Base-by-base conservation (phyloP, 2,329 filamentous ascomycete species). In the Alternaria sp. region DNA sequence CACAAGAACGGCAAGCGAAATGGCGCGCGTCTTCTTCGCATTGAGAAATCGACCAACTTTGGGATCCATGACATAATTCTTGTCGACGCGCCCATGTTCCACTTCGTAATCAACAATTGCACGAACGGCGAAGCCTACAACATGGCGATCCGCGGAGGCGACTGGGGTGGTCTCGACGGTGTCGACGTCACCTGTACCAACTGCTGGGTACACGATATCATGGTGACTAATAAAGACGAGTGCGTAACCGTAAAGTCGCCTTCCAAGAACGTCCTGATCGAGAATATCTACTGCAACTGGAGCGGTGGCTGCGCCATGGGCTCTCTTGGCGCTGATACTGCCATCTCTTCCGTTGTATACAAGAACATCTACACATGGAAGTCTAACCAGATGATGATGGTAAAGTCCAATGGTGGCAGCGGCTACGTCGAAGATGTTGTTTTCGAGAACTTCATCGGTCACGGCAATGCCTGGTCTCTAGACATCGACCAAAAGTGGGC, bases 371-470 rank as follows among this genome's bases (percentile, higher is more conserved):
- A 89, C 79, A 88, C 86, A 28, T 83, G 82, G 77, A 79, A 82
- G n/a, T 85, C 84, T 10, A 89, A 89, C 80, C 85, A 89, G 71
- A 88, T 89, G 86, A 84, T 85, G 76, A 87, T 88, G 85, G 84
- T 89, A 80, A 89, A 89, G 76, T 85, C 83, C 57, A 86, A 88
- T 68, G 87, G 87, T 45, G 87, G 87, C 40, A 81, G 74, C 60
- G 87, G 87, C 21, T 82, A 78, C 3, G 83, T 89, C 5, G 81
- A 81, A 45, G 83, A 88, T 66, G 78, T 82, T 13, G 69, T 82
- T 2, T 81, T 89, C 44, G 83, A 86, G 68, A 88, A 88, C 78
- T 89, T 89, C 75, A 85, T 87, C 73, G 87, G 87, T 43, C 86
- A 87, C 73, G 77, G 80, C 61, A 89, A 89, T 63, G 86, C 87